A percentile compares a stretch with the other conserved stretches of the same genome.
Conservation (phyloP, 75 land plant genomes). For the Ceratopteris richardii region DNA sequence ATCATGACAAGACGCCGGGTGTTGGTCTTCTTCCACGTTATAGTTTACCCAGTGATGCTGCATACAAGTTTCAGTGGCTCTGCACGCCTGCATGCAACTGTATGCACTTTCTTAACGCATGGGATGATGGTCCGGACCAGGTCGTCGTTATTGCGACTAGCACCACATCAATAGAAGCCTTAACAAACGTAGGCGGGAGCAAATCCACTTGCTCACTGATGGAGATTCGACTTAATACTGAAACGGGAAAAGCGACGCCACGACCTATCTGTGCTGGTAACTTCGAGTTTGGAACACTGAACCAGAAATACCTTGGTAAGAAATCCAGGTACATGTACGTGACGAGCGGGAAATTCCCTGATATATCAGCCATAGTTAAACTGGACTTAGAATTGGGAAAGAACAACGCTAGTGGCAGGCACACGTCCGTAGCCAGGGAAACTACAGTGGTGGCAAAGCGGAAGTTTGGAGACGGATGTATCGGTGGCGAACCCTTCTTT, state of each 20-base stretch:
- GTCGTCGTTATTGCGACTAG: slow-evolving; percentile 60
- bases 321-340: slow-evolving; percentile 49
- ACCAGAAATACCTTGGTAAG: slow-evolving; percentile 34
- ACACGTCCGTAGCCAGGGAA: too few species aligned
- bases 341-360: slow-evolving; percentile 50
- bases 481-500: slow-evolving; percentile 71
- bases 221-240: slow-evolving; percentile 38
- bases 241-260: slow-evolving; percentile 32
- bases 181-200: slow-evolving; percentile 17
- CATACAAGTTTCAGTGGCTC: slow-evolving; percentile 39
- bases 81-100: slow-evolving; percentile 57
- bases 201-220: not conserved
- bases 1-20: slow-evolving; percentile 41
- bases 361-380: slow-evolving; percentile 60
- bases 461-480: slow-evolving; percentile 35
- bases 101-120: slow-evolving; percentile 65
- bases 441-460: slow-evolving; percentile 34
- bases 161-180: slow-evolving; percentile 37
- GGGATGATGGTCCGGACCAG: slow-evolving; percentile 61
- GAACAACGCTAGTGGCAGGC: slow-evolving; percentile 2
- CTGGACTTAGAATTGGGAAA: slow-evolving; percentile 27
- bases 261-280: slow-evolving; percentile 23
- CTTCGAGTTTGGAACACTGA: slow-evolving; percentile 57
- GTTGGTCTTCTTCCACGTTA: slow-evolving; percentile 47
- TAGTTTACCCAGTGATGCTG: slow-evolving; percentile 34